Evolutionary conservation across 768 basidiomycete genomes (phyloP), one percentile per base, ranked within the genome.

Genomic region (Tricholoma hemisulphureum): DNA sequence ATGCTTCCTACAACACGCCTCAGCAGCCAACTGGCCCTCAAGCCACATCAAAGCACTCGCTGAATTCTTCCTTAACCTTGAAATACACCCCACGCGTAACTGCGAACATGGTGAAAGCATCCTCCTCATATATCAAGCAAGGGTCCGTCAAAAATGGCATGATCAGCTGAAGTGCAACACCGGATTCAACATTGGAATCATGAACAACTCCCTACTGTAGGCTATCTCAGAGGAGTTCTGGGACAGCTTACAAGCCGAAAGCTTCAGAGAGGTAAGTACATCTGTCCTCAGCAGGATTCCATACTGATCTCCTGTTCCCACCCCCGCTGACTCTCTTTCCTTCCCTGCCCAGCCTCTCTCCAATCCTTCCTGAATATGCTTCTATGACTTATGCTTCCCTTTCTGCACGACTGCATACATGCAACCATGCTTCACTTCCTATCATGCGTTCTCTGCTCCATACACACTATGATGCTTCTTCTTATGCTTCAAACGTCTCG

Each of bases 91-190:
- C n/a, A 50, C 32, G 11, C 14, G 46, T 10, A 21, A 34, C 35
- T 48, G 37, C 37, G 20, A 51, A 37, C 35, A 59, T 28, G 58
- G 58, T 14, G 28, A 51, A 26, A n/a, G 32, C 24, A 50, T 59
- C 7, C 23, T 59, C 10, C 53, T 55, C 11, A 50, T 31, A 9
- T 59, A 55, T 18, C 45, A 54, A 11, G 48, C 53, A 16, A 32
- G 58, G 5, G 58, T 55, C 11, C 21, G 35, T 6, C 35, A 21
- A 16, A 24, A 49, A 20, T 59, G 58, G 58, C 52, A 39, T 39
- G 37, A n/a, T 39, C 37, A 31, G 29, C 37, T 39, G n/a, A 39
- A 39, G 37, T n/a, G n/a, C 13, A 39, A 39, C 37, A 39, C 20
- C n/a, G 13, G 37, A 39, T 39, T 39, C 37, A 39, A 39, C 37